A percentile compares a stretch with the other conserved stretches of the same genome.
phyloP scores from a whole-genome alignment of 2,329 filamentous ascomycete species.

The Clarireedia homoeocarpa region DNA sequence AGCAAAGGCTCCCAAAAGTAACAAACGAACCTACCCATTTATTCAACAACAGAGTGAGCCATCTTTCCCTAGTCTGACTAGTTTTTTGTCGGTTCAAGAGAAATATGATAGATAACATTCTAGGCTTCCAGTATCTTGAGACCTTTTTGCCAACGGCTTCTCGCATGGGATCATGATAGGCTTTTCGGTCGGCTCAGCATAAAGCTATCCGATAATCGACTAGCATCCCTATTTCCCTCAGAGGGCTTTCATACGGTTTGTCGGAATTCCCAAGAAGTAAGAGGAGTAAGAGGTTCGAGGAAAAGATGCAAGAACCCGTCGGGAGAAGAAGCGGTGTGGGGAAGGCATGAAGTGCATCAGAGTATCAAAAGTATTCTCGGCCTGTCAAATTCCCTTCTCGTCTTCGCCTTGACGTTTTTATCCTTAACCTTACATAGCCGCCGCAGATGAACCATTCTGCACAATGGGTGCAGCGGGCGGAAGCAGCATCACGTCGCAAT shows the following conservation, averaged over 20 bases:
- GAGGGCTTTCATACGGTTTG: neutral
- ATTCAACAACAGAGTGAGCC: no score
- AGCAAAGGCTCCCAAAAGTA: neutral
- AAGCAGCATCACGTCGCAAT: no score
- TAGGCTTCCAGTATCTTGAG: neutral
- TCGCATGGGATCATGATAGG: neutral
- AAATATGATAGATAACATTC: constrained; percentile 4
- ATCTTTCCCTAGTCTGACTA: neutral
- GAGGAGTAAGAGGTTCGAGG: neutral
- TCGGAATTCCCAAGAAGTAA: neutral
- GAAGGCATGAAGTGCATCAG: neutral
- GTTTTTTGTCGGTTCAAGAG: neutral
- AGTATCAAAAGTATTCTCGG: neutral
- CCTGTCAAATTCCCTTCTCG: neutral
- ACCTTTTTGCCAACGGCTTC: neutral
- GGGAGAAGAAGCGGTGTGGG: neutral
- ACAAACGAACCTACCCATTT: no score
- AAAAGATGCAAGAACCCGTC: neutral
- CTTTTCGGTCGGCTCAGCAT: neutral
- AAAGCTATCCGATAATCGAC: constrained; percentile 4
- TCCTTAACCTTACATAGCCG: no score
- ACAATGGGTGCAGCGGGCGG: no score
- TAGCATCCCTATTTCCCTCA: neutral
- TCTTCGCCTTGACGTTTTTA: no score
- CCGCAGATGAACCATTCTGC: no score